Conservation (phyloP, 768 basidiomycete species). For the Amanita pallidorosea region DNA sequence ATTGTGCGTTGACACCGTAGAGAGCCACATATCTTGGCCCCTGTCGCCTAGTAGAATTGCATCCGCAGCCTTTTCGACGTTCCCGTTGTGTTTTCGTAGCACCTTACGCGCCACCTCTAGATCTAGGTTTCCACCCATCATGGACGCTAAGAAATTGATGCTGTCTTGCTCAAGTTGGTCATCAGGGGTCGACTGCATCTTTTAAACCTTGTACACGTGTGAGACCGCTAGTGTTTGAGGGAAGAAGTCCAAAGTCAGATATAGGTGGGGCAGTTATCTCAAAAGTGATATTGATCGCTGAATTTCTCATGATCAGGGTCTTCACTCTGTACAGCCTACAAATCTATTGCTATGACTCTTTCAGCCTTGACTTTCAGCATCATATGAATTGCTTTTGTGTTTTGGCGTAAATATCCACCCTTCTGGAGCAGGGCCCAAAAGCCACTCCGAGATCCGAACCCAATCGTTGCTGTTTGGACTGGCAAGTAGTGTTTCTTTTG, state of each 20-base stretch:
- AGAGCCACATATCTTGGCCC: slow-evolving; percentile 21
- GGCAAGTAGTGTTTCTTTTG: slow-evolving; percentile 70
- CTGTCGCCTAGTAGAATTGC: slow-evolving; percentile 44
- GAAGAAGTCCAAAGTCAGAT: neutral
- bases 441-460: slow-evolving; percentile 94
- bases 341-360: too few relatives aligned
- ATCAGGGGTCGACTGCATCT: slow-evolving; percentile 17
- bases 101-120: slow-evolving; percentile 41
- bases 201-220: neutral
- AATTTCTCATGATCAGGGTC: too few relatives aligned
- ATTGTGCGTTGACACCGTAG: slow-evolving; percentile 10
- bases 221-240: neutral
- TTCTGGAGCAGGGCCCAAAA: slow-evolving; percentile 79
- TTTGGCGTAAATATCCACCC: slow-evolving; percentile 84
- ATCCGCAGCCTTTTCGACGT: slow-evolving; percentile 44
- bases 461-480: slow-evolving; percentile 76
- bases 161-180: slow-evolving; percentile 20
- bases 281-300: too few relatives aligned
- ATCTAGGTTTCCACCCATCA: slow-evolving; percentile 27
- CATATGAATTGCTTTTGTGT: slow-evolving; percentile 86
- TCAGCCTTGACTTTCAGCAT: slow-evolving; percentile 28
- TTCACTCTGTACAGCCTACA: too few relatives aligned
- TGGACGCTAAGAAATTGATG: slow-evolving; percentile 20
- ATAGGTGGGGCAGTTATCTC: too few relatives aligned
- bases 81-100: slow-evolving; percentile 48